phyloP scores from a whole-genome alignment of 805 yeast genomes.

The Metschnikowia cubensis region DNA sequence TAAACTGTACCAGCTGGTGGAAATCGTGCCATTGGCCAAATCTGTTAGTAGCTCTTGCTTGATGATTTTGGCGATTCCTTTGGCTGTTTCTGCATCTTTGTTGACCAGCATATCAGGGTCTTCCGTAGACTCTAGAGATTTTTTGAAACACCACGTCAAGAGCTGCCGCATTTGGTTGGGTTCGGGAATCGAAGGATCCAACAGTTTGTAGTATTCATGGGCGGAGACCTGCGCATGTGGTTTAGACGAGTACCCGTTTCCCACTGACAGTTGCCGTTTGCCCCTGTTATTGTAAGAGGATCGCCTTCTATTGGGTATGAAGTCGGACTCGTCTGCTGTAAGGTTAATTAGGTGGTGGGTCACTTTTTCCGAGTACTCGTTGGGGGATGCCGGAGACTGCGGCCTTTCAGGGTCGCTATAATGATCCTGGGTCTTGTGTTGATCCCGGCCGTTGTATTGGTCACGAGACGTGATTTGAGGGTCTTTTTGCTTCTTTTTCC shows the following conservation, averaged over 20 bases:
- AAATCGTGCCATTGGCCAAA: constrained; percentile 53
- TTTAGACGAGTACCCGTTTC: constrained; percentile 63
- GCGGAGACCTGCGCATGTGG: constrained; percentile 62
- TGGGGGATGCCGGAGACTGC: not conserved
- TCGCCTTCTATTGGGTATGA: constrained; percentile 8
- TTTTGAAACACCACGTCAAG: constrained; percentile 62
- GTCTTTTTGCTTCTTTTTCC: not conserved
- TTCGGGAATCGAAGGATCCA: constrained; percentile 60
- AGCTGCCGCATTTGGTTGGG: constrained; percentile 72
- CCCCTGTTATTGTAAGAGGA: constrained; percentile 59
- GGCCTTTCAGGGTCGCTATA: not conserved
- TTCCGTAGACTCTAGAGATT: constrained; percentile 36
- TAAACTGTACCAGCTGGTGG: constrained; percentile 64
- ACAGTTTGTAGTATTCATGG: constrained; percentile 54
- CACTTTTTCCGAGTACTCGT: constrained; percentile 25
- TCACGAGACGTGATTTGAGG: not conserved
- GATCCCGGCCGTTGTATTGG: too few relatives aligned
- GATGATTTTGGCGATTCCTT: constrained; percentile 57
- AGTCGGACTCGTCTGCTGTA: constrained; percentile 12
- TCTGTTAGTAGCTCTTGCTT: constrained; percentile 60
- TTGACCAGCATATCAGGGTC: constrained; percentile 6
- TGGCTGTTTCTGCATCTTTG: constrained; percentile 39
- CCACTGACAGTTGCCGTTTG: constrained; percentile 67
- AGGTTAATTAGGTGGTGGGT: constrained; percentile 26
- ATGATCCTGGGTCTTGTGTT: too few relatives aligned